These are phyloP conservation scores for Anthostomella pinea DNA, from an alignment of 2,329 filamentous ascomycete genomes.

Conservation along the genomic window DNA sequence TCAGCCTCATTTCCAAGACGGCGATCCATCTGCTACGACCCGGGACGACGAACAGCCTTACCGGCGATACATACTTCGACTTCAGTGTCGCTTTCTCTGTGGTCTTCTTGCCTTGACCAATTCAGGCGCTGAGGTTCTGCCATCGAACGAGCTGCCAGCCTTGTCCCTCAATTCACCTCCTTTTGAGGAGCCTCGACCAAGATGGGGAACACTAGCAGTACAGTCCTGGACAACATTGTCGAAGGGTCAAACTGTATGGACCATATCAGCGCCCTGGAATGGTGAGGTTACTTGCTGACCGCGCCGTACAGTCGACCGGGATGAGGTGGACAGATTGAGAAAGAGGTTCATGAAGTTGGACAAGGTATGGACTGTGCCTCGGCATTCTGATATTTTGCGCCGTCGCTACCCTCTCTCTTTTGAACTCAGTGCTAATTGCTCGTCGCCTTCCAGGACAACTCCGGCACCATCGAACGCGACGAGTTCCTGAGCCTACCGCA, in stretches of 20 bases:
- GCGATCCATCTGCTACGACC: too few relatives aligned
- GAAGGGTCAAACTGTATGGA: constrained; percentile 89
- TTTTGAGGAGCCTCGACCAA: constrained; percentile 24
- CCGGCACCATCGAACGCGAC: constrained; percentile 95
- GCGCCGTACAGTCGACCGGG: constrained; percentile 73
- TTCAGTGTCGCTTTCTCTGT: too few relatives aligned
- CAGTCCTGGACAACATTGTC: constrained; percentile 91
- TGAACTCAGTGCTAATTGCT: constrained; percentile 9
- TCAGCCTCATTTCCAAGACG: constrained; percentile 6
- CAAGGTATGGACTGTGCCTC: constrained; percentile 60
- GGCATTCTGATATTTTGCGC: constrained; percentile 1
- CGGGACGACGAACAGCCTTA: too few relatives aligned
- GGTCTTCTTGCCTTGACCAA: too few relatives aligned
- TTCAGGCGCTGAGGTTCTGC: too few relatives aligned
- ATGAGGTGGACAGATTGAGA: constrained; percentile 91
- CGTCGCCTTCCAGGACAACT: constrained; percentile 70
- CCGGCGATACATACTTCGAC: too few relatives aligned
- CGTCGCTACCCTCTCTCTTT: background rate
- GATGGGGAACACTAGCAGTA: constrained; percentile 69
- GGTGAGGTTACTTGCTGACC: constrained; percentile 6
- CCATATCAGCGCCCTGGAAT: too few relatives aligned
- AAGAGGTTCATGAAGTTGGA: constrained; percentile 99
- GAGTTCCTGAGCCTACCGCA: constrained; percentile 96
- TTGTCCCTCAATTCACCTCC: constrained; percentile 15
- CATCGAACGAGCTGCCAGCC: constrained; percentile 1